Percentiles rank a stretch among this genome's conserved stretches.
These are phyloP conservation scores for Naganishia vishniacii DNA, from an alignment of 768 basidiomycete genomes.

Conservation along the genomic window DNA sequence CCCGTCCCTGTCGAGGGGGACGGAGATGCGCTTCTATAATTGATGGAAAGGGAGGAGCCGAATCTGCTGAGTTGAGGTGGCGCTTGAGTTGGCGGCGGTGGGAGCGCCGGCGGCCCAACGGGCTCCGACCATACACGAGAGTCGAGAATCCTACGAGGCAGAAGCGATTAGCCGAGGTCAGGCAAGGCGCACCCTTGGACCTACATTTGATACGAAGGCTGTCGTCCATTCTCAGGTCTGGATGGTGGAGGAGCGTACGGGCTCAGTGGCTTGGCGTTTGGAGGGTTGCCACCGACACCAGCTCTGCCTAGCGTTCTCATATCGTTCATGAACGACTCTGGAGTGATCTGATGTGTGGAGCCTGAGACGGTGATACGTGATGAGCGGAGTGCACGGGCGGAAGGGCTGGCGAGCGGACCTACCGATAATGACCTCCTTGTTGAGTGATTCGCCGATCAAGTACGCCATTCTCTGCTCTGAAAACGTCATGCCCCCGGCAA, in stretches of 20 bases:
- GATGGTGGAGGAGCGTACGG: conserved; percentile 31
- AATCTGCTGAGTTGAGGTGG: conserved; percentile 26
- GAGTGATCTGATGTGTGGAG: conserved; percentile 80
- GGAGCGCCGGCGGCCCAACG: conserved; percentile 44
- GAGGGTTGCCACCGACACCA: conserved; percentile 63
- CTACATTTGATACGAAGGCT: conserved; percentile 13
- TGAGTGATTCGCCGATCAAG: conserved; percentile 63
- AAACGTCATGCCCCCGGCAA: conserved; percentile 92
- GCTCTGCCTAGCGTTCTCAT: conserved; percentile 77
- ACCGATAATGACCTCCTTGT: conserved; percentile 92
- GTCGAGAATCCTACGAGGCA: conserved; percentile 42
- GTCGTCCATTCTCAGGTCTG: conserved; percentile 16
- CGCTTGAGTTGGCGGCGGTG: conserved; percentile 32
- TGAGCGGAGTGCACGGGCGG: background rate
- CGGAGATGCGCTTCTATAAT: conserved; percentile 22
- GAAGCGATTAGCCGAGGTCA: background rate
- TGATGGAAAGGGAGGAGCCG: conserved; percentile 12
- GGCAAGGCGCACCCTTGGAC: background rate
- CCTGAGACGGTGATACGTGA: conserved; percentile 53
- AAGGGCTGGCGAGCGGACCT: conserved; percentile 26
- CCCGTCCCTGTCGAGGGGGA: conserved; percentile 28
- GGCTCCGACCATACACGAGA: conserved; percentile 46
- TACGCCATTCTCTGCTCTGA: conserved; percentile 90
- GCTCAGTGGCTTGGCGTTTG: conserved; percentile 42
- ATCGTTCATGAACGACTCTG: conserved; percentile 77